phyloP scores from a whole-genome alignment of 306 rosid species.

The Purshia tridentata region DNA sequence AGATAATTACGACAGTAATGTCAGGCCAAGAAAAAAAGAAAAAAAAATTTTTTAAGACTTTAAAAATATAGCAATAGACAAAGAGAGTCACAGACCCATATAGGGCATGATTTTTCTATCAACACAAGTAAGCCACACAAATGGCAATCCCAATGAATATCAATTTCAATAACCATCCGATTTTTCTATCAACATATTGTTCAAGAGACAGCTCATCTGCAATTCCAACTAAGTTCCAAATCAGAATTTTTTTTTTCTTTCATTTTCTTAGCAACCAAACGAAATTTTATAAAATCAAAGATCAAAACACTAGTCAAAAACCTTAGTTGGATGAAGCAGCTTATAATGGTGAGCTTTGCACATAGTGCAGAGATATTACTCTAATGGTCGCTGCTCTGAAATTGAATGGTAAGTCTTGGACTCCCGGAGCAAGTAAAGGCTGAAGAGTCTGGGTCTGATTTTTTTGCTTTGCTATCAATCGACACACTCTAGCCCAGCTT shows the following conservation, averaged over 20 bases:
- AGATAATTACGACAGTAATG: conserved; percentile 10
- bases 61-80: background rate
- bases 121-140: conserved; percentile 58
- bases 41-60: background rate
- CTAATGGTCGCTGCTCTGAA: background rate
- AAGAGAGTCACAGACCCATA: conserved; percentile 50
- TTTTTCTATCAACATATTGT: conserved; percentile 72
- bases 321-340: background rate
- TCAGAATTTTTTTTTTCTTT: background rate
- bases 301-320: background rate
- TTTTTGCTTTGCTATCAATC: too few relatives aligned
- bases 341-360: conserved; percentile 55
- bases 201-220: conserved; percentile 68
- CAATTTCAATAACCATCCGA: conserved; percentile 78
- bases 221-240: conserved; percentile 17
- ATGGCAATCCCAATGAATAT: conserved; percentile 78
- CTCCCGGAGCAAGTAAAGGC: background rate
- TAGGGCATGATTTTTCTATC: conserved; percentile 89
- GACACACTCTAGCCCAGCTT: too few relatives aligned
- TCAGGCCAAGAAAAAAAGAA: conserved; percentile 14
- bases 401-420: background rate
- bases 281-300: background rate
- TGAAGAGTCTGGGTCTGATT: background rate
- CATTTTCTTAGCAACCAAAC: background rate
- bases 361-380: conserved; percentile 35